Evolutionary conservation across 106 monocot genomes (phyloP), one percentile per base, ranked within the genome.

Genomic region (Dendrobium catenatum): DNA sequence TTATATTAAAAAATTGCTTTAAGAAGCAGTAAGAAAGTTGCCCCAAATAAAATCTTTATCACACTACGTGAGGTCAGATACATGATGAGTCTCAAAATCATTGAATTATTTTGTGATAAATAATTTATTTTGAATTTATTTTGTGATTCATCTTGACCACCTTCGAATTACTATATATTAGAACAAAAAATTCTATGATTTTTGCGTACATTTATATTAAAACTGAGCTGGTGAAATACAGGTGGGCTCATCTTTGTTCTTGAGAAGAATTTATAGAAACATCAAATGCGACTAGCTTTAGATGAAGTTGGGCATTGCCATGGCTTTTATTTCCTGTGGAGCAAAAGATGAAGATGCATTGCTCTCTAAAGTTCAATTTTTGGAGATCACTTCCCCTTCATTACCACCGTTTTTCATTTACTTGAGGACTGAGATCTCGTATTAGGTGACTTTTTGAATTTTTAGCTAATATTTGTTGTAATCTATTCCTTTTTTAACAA

Each of bases 211-310:
- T 37, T 46, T 46, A 46, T 58, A 19, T 58, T n/a, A 5, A 58
- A n/a, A 64, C 22, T 64, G 64, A 31, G 40, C 4, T 77, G 48
- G 54, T 31, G 27, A 17, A 55, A 51, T 79, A 20, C 73, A 81
- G 81, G 81, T 54, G 18, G 81, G 81, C 17, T 81, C 73, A 2
- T 73, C 81, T 2, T 75, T 81, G 56, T 81, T 81, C 22, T 74
- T 81, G 73, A 81, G 81, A 74, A 96, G 96, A 80, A 96, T 96
- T 40, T 96, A 93, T 78, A 89, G 91, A 75, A 96, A 96, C 77
- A 96, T 96, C 79, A 93, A 96, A 85, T 96, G 93, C 78, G 91
- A 96, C 77, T 93, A 89, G 73, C 44, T 75, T 22, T 26, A 66
- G 64, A 66, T 26, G 64, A 66, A 6, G 9, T 66, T 7, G 33